Evolutionary conservation across 2,329 filamentous ascomycete genomes (phyloP).

Genomic region (Arachnomyces sp.): DNA sequence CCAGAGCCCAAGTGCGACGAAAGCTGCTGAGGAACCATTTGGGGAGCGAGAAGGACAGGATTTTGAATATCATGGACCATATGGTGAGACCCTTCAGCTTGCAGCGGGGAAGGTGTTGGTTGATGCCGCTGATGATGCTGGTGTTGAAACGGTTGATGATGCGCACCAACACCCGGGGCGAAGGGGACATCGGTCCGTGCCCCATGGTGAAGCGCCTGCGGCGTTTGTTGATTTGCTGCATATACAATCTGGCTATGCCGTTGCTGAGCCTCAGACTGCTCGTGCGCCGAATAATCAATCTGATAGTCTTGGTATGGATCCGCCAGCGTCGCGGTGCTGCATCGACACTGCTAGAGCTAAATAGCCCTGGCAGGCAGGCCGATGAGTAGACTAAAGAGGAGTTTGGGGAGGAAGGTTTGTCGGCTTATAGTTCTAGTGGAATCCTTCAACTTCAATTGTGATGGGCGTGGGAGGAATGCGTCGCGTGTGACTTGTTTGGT

Average conservation of each 20-base stretch:
- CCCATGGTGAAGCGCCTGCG: conserved; percentile 29
- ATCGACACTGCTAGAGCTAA: conserved; percentile 68
- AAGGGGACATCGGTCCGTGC: conserved; percentile 27
- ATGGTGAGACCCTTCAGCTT: conserved; percentile 22
- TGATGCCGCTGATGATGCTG: conserved; percentile 27
- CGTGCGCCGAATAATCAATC: conserved; percentile 66
- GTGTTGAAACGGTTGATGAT: conserved; percentile 29
- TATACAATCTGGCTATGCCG: conserved; percentile 58
- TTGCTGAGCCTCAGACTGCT: conserved; percentile 57
- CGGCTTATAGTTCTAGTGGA: no score
- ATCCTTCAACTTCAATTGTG: no score
- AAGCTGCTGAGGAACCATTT: conserved; percentile 28
- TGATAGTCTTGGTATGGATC: conserved; percentile 70
- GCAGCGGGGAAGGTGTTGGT: conserved; percentile 23
- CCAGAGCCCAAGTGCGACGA: conserved; percentile 28
- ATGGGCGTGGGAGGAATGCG: no score
- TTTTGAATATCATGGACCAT: conserved; percentile 26
- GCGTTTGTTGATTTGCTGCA: conserved; percentile 40
- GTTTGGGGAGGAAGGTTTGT: no score
- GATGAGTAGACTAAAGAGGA: conserved; percentile 8
- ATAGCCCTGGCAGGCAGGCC: conserved; percentile 58
- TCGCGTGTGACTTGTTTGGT: no score
- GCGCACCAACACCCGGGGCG: conserved; percentile 22
- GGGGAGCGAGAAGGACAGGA: conserved; percentile 23
- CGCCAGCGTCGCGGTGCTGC: conserved; percentile 64